Evolutionary conservation across 768 basidiomycete genomes (phyloP), one percentile per base, ranked within the genome.

Genomic region (Tulasnella sp.): DNA sequence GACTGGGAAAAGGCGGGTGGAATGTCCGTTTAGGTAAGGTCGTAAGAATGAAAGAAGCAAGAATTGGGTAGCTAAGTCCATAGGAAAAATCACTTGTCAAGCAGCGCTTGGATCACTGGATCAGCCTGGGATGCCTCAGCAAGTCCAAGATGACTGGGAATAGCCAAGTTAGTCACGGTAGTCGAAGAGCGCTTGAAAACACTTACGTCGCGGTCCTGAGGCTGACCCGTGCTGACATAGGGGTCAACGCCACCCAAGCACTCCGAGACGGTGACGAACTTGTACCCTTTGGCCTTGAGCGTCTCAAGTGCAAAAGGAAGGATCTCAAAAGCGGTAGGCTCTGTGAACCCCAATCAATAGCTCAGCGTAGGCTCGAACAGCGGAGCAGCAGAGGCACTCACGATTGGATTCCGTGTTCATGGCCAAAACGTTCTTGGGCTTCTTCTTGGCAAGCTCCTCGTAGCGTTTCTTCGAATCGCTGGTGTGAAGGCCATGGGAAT

Each of bases 241-340:
- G 50, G 50, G 46, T 48, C 14, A 9, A 9, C 6, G 14, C 46
- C 41, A n/a, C 41, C 41, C 8, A 48, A 25, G 46, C 46, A 48
- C 25, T 48, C 50, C 14, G 50, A 31, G 15, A 52, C 34, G 19
- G 50, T 52, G 19, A 37, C 50, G 19, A 52, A 21, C n/a, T 15
- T 52, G 50, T 52, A 52, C 7, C 50, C 50, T 6, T 37, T n/a
- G 27, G 50, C 32, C 37, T 52, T 32, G 34, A 52, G 35, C 15
- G 37, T 19, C 17, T 34, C 37, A 23, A 52, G 27, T 15, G 50
- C 50, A 34, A 19, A 36, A 17, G 50, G 50, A 23, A 52, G 27
- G 17, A 52, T 12, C 8, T n/a, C 6, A 15, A 19, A 6, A 11
- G n/a, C 50, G 19, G 50, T 52, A 4, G 50, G 3, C 9, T 40